Base-by-base conservation (phyloP, 2,329 filamentous ascomycete genomes). In the Akanthomyces uredinophilus region DNA sequence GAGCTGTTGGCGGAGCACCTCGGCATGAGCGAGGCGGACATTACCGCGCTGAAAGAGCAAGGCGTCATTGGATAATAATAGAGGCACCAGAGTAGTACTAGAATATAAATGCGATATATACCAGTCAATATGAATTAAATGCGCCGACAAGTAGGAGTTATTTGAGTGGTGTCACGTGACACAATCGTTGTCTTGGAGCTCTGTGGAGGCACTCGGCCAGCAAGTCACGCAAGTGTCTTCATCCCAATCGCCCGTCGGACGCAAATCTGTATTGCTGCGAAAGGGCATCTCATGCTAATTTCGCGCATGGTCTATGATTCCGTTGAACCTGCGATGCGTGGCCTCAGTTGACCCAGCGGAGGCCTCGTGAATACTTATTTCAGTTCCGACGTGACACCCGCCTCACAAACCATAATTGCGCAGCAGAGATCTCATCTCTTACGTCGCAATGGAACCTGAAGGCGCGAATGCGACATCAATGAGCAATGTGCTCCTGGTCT, bases 1-100 rank as follows among this genome's bases (percentile, higher is more conserved):
- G 90, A 95, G 73, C 82, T 96, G 5, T 74, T 96, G 63, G 72
- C 74, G 22, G 81, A 83, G 27, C 71, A 92, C 24, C 75, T 95
- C 20, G 86, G 87, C 0, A 78, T 91, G 66, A 79, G 75, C 18
- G 75, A 80, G 52, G 75, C 74, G 0, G 81, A 88, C 55, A 88
- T 96, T 60, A 72, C 79, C 46, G 75, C 73, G 11, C 73, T 96
- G 66, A 90, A 82, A 69, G 76, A 79, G 37, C 82, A 86, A 55
- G 91, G 91, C 0, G 85, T 91, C 2, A 79, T 96, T 14, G 75
- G 79, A 52, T 86, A 78, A 64, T 66, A 18, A 10, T 47, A 37
- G 7, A 37, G 13, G 53, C 20, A 8, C 22, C 20, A 43, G 8
- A 58, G 10, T 5, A 41, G 49, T 27, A 13, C 11, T 44, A 44